Evolutionary conservation across 352 stramenopile genomes (phyloP), one percentile per base, ranked within the genome.

Genomic region (Pythium phragmiticola): DNA sequence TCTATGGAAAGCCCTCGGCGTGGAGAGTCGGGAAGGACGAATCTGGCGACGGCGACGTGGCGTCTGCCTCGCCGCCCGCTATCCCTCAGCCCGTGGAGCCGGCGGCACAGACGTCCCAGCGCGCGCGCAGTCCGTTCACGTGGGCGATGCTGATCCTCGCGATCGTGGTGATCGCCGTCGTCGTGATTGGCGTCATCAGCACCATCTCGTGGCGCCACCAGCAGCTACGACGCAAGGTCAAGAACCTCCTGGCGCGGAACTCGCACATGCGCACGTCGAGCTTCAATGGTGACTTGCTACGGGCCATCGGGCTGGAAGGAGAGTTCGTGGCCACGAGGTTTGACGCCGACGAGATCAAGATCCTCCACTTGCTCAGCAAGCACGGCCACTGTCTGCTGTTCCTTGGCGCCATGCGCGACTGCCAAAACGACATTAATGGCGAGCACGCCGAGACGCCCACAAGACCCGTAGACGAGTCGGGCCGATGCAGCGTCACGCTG

Each of bases 321-420:
- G 57, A 66, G 19, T 33, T 75, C n/a, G 34, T 58, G 6, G 57
- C 59, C 1, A 66, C 57, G 48, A 64, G 65, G 23, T 63, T 69
- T 17, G 42, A 64, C 33, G 46, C 54, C n/a, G 79, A 86, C n/a
- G 78, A 91, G 41, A 71, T 93, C 45, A 90, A 78, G 42, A 87
- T 88, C 45, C 57, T 89, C 52, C 76, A 78, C 5, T 69, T 86
- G 56, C 49, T 92, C 23, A 78, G 74, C 9, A 87, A 88, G 54
- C 80, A 76, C 39, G 77, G 81, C 9, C 89, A 74, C 28, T 80
- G 80, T 11, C 75, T 92, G 50, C 68, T 94, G 17, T 90, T 75
- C 70, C 68, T 88, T 17, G 85, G 74, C 0, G 77, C 84, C 56
- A 68, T 88, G 63, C 52, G 48, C 9, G n/a, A 50, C 21, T 34